phyloP scores from a whole-genome alignment of 495 filamentous ascomycete genomes.

The Hyaloscypha bicolor region DNA sequence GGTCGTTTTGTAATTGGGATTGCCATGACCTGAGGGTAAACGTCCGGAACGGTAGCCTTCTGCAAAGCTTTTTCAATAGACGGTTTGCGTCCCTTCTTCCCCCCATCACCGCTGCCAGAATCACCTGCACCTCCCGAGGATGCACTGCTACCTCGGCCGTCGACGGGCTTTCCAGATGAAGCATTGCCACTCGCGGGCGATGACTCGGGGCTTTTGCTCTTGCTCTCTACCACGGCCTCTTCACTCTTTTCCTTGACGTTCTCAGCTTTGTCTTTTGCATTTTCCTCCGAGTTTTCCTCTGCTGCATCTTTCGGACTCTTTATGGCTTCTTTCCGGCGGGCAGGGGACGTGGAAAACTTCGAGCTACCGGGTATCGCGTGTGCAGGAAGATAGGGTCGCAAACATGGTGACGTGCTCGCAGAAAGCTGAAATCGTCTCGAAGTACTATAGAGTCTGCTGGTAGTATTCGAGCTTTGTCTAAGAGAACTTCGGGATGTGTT shows the following conservation, averaged over 20 bases:
- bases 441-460: slow-evolving; percentile 28
- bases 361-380: slow-evolving; percentile 10
- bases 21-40: slow-evolving; percentile 98
- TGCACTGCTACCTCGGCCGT: slow-evolving; percentile 47
- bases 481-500: slow-evolving; percentile 23
- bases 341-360: slow-evolving; percentile 32
- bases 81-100: slow-evolving; percentile 62
- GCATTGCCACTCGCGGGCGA: slow-evolving; percentile 38
- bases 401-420: slow-evolving; percentile 11
- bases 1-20: slow-evolving; percentile 97
- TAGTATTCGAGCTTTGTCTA: slow-evolving; percentile 16
- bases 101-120: slow-evolving; percentile 50
- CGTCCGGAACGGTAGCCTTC: slow-evolving; percentile 87
- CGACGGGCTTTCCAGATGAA: slow-evolving; percentile 44
- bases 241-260: slow-evolving; percentile 47
- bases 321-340: slow-evolving; percentile 29
- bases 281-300: slow-evolving; percentile 46
- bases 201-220: slow-evolving; percentile 32
- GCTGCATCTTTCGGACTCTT: slow-evolving; percentile 40
- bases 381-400: slow-evolving; percentile 16
- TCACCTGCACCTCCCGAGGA: slow-evolving; percentile 44
- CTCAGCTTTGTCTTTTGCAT: slow-evolving; percentile 52
- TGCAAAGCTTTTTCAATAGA: slow-evolving; percentile 72
- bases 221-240: slow-evolving; percentile 39
- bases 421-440: slow-evolving; percentile 13